A percentile compares a stretch with the other conserved stretches of the same genome.
These are phyloP conservation scores for Dittrichia graveolens DNA, from an alignment of 129 eudicot species.

Conservation along the genomic window DNA sequence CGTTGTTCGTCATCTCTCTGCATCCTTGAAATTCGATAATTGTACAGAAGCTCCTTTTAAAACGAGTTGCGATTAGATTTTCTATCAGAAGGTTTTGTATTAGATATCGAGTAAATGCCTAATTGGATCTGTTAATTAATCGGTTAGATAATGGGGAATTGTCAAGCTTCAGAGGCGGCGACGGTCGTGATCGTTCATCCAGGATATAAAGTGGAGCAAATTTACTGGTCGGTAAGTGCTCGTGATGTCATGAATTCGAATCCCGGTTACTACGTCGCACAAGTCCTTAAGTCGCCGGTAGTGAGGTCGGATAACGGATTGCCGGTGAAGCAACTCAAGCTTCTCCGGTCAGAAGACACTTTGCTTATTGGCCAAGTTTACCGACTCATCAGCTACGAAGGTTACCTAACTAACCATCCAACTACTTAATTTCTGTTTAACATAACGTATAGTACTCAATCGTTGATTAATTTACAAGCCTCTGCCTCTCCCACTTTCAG, in stretches of 20 bases:
- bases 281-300: slow-evolving; percentile 43
- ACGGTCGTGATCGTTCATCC: slow-evolving; percentile 77
- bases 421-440: not conserved
- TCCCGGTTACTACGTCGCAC: slow-evolving; percentile 77
- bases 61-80: not conserved
- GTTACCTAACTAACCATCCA: slow-evolving; percentile 29
- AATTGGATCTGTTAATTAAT: not conserved
- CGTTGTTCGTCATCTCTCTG: slow-evolving; percentile 7
- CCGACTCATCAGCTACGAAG: slow-evolving; percentile 74
- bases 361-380: slow-evolving; percentile 82
- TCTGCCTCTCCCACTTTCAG: slow-evolving; percentile 24
- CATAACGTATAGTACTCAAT: not conserved
- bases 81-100: not conserved
- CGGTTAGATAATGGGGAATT: slow-evolving; percentile 63
- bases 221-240: slow-evolving; percentile 68
- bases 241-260: slow-evolving; percentile 68
- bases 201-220: slow-evolving; percentile 54
- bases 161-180: slow-evolving; percentile 90
- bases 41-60: not conserved
- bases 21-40: not conserved
- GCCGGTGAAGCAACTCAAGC: slow-evolving; percentile 69
- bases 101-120: not conserved
- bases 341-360: slow-evolving; percentile 67
- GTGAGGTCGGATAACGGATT: slow-evolving; percentile 40
- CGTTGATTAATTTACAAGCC: not conserved